Conservation (phyloP, 306 rosid species). For the Vicia villosa region DNA sequence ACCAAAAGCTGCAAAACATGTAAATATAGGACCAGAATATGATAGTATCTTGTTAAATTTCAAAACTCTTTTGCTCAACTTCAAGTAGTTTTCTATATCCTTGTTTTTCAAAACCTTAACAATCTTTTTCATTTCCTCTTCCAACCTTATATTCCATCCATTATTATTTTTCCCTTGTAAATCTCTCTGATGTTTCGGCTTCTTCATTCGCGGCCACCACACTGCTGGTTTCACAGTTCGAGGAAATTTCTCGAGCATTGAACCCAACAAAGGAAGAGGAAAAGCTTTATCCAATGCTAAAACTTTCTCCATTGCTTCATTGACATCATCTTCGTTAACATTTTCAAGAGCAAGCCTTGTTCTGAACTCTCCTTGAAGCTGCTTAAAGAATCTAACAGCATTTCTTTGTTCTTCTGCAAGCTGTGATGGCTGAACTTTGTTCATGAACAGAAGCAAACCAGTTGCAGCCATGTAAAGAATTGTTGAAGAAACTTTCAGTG, state of each 20-base stretch:
- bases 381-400: slow-evolving; percentile 72
- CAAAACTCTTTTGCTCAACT: slow-evolving; percentile 47
- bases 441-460: slow-evolving; percentile 60
- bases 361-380: slow-evolving; percentile 55
- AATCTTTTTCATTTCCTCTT: slow-evolving; percentile 63
- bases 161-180: slow-evolving; percentile 33
- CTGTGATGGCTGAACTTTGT: slow-evolving; percentile 86
- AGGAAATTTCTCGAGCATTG: slow-evolving; percentile 81
- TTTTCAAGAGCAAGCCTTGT: slow-evolving; percentile 44
- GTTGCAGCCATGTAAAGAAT: slow-evolving; percentile 66
- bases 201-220: slow-evolving; percentile 71
- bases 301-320: slow-evolving; percentile 65
- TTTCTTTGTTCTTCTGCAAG: slow-evolving; percentile 76
- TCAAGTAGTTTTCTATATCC: slow-evolving; percentile 59
- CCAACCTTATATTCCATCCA: slow-evolving; percentile 66
- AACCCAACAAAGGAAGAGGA: slow-evolving; percentile 79
- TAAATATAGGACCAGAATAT: slow-evolving; percentile 64
- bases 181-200: neutral
- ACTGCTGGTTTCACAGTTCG: slow-evolving; percentile 59
- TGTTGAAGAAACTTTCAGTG: slow-evolving; percentile 68
- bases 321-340: slow-evolving; percentile 34
- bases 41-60: slow-evolving; percentile 57
- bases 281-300: slow-evolving; percentile 79
- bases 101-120: slow-evolving; percentile 45
- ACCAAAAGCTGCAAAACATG: slow-evolving; percentile 64